Percentiles rank a stretch among this genome's conserved stretches.
phyloP scores from a whole-genome alignment of 371 early-diverging fungal species.

The Apophysomyces elegans region DNA sequence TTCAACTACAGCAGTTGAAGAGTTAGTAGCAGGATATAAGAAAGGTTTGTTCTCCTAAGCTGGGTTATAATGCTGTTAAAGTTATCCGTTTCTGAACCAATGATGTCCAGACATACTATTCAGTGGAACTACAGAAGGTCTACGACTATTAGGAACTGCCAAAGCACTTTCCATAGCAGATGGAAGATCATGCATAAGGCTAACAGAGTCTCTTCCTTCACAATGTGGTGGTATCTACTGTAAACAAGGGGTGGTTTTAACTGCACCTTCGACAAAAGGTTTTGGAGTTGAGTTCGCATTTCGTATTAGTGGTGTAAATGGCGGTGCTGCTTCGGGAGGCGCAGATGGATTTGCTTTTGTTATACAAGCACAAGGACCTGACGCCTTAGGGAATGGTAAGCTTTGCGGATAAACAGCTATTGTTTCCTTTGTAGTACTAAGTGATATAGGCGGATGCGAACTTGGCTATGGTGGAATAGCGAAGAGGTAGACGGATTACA shows the following conservation, averaged over 20 bases:
- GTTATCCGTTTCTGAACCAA: no score
- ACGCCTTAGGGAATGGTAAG: slow-evolving; percentile 41
- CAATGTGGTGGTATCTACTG: slow-evolving; percentile 34
- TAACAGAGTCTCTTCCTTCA: slow-evolving; percentile 29
- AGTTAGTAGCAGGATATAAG: background rate
- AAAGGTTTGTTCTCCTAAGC: background rate
- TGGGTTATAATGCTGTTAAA: no score
- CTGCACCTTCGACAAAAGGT: slow-evolving; percentile 18
- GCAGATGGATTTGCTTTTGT: slow-evolving; percentile 56
- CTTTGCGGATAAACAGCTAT: background rate
- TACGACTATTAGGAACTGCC: background rate
- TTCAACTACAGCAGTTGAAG: slow-evolving; percentile 13
- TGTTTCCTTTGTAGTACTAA: background rate
- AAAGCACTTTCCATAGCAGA: slow-evolving; percentile 1
- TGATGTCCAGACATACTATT: no score
- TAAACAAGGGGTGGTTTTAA: slow-evolving; percentile 17
- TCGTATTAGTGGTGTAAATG: slow-evolving; percentile 32
- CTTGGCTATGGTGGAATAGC: slow-evolving; percentile 50
- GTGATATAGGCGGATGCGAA: slow-evolving; percentile 41
- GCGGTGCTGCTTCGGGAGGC: slow-evolving; percentile 28
- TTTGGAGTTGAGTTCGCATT: slow-evolving; percentile 42
- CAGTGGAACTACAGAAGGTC: background rate
- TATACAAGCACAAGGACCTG: slow-evolving; percentile 28
- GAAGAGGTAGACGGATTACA: slow-evolving; percentile 30
- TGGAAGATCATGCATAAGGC: slow-evolving; percentile 3